Evolutionary conservation across 495 filamentous ascomycete genomes (phyloP).

Genomic region (Thozetella sp.): DNA sequence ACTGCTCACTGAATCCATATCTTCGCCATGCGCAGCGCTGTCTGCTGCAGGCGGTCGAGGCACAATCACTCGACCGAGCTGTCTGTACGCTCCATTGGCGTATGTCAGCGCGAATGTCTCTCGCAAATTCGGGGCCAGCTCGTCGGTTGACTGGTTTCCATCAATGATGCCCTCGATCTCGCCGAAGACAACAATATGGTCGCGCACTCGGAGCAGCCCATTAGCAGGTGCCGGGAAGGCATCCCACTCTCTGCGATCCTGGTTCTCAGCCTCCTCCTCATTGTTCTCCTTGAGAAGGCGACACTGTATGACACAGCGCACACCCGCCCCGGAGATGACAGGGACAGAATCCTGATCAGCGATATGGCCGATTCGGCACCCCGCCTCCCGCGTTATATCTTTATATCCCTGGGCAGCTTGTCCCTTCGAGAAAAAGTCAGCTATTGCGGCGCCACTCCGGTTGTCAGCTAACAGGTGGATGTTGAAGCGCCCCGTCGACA

Average conservation of each 20-base stretch:
- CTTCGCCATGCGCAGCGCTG: too few relatives aligned
- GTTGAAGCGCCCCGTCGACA: constrained; percentile 38
- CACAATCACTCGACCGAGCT: too few relatives aligned
- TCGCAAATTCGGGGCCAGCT: too few relatives aligned
- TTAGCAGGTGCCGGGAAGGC: constrained; percentile 7
- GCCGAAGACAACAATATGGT: constrained; percentile 60
- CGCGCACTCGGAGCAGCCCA: constrained; percentile 44
- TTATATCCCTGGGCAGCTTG: constrained; percentile 28
- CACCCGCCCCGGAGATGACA: constrained; percentile 32
- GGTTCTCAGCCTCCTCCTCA: constrained; percentile 1
- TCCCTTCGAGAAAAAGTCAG: constrained; percentile 36
- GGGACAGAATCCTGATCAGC: constrained; percentile 11
- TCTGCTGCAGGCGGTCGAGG: too few relatives aligned
- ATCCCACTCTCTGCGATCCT: background rate
- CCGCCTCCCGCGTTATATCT: constrained; percentile 17
- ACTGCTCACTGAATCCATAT: too few relatives aligned
- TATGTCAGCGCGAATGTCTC: background rate
- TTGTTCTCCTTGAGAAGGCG: constrained; percentile 23
- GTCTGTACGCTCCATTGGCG: background rate
- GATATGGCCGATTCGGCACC: constrained; percentile 6
- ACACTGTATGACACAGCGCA: constrained; percentile 44
- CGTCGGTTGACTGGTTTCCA: too few relatives aligned
- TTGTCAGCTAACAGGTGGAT: constrained; percentile 48
- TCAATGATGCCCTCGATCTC: constrained; percentile 45
- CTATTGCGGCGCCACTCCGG: constrained; percentile 38